phyloP scores from a whole-genome alignment of 139 green algal genomes.

The Tetradesmus obliquus region DNA sequence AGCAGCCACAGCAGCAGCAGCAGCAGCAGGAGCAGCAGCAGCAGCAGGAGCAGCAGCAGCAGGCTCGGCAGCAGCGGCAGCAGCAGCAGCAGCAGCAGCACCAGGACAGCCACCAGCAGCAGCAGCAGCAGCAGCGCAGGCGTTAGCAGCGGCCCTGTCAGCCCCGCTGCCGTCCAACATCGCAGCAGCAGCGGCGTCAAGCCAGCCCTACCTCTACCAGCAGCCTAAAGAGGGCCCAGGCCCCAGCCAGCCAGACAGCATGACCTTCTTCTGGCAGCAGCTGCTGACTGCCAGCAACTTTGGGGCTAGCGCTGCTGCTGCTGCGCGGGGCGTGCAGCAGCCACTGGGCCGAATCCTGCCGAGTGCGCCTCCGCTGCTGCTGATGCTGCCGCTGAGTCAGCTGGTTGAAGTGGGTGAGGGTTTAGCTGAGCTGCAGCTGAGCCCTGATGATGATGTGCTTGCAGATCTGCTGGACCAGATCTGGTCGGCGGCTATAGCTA shows the following conservation, averaged over 20 bases:
- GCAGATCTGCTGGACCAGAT: conserved; percentile 26
- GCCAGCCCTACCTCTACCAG: not conserved
- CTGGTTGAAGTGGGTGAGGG: not conserved
- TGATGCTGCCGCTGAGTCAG: not conserved
- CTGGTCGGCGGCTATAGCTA: not conserved
- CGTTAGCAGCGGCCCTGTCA: not conserved
- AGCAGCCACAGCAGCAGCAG: not conserved
- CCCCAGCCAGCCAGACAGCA: not conserved
- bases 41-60: not conserved
- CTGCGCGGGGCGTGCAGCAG: not conserved
- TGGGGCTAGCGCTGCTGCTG: conserved; percentile 6
- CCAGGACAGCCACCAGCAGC: not conserved
- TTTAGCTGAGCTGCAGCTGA: not conserved
- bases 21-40: conserved; percentile 1
- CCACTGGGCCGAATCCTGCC: not conserved
- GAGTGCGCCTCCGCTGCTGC: not conserved
- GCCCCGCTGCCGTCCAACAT: not conserved
- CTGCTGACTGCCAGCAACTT: not conserved
- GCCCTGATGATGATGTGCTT: not conserved
- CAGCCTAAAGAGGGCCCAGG: not conserved
- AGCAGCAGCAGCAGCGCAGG: conserved; percentile 5
- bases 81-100: not conserved
- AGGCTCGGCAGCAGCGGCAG: not conserved
- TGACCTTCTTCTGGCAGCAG: not conserved
- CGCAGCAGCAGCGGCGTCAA: conserved; percentile 4